Evolutionary conservation across 805 yeast genomes (phyloP).

Genomic region (Candida succiphila): DNA sequence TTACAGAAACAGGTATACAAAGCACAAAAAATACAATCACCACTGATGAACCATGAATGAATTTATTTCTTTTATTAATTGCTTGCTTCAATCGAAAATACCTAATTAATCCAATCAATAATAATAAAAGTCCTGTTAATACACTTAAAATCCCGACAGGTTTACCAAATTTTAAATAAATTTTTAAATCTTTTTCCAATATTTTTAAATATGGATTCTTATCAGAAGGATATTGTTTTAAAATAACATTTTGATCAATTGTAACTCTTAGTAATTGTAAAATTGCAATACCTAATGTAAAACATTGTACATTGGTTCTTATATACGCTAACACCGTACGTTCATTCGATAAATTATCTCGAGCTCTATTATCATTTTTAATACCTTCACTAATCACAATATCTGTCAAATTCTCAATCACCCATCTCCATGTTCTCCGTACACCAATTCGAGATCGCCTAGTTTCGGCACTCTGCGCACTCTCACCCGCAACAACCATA

Average conservation of each 20-base stretch:
- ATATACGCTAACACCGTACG: slow-evolving; percentile 53
- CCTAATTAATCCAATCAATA: slow-evolving; percentile 32
- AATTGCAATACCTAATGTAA: slow-evolving; percentile 43
- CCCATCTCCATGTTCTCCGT: too few relatives aligned
- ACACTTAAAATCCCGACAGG: slow-evolving; percentile 26
- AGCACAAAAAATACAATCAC: background rate
- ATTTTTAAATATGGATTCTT: background rate
- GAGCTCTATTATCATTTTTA: too few relatives aligned
- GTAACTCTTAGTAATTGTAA: slow-evolving; percentile 39
- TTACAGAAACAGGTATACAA: background rate
- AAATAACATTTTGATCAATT: slow-evolving; percentile 3
- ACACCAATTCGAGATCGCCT: too few relatives aligned
- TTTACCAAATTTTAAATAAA: slow-evolving; percentile 9
- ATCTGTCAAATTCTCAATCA: too few relatives aligned
- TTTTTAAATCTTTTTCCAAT: slow-evolving; percentile 4
- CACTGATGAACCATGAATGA: slow-evolving; percentile 8
- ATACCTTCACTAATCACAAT: too few relatives aligned
- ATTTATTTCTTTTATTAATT: slow-evolving; percentile 22
- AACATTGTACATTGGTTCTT: slow-evolving; percentile 41
- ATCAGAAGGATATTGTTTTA: background rate
- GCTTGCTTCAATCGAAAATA: slow-evolving; percentile 34
- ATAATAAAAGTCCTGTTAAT: slow-evolving; percentile 29
- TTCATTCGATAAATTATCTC: slow-evolving; percentile 42
- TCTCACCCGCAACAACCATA: too few relatives aligned
- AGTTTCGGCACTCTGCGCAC: too few relatives aligned